Evolutionary conservation across 1,139 yeast genomes (phyloP), one percentile per base, ranked within the genome.

Genomic region (Kodamaea sp.): DNA sequence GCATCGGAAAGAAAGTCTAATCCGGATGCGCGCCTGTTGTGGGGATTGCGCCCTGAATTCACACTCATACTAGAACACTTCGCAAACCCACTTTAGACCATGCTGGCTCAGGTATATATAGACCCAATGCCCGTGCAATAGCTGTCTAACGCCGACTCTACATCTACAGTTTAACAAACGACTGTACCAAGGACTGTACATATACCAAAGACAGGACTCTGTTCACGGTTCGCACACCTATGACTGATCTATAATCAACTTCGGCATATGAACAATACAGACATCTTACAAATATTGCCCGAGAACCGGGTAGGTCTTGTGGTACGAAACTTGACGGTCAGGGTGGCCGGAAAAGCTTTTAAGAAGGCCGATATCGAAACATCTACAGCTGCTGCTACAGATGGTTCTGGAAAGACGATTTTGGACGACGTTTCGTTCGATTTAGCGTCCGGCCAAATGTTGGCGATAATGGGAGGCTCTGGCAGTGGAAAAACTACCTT

Each of bases 401-500:
- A n/a, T n/a, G 22, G n/a, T 11, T 11, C 22, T 9, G 28, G 21
- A 9, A 26, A 26, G 12, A 15, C 22, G 15, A 67, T 70, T 19
- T 48, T 70, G 12, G 57, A 68, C 38, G 59, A 75, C 35, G 63
- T 83, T 24, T 73, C 81, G 2, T 73, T 83, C 41, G 77, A 78
- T 34, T 64, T 83, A 8, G 72, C 75, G 0, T 48, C 67, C 2
- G 80, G 76, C 24, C 66, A 72, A 30, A 59, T 76, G 44, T 70
- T 83, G 61, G 92, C 92, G 4, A 81, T 85, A 19, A 74, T 84
- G 65, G 95, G 95, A 3, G 90, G 94, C 0, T 81, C 94, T 0
- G 96, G 96, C 0, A 78, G 89, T 5, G 96, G 96, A 4, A 88
- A 88, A 52, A 88, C 96, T 0, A 85, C 96, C 0, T 56, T 88